Evolutionary conservation across 75 land plant genomes (phyloP), one percentile per base, ranked within the genome.

Genomic region (Larix kaempferi): DNA sequence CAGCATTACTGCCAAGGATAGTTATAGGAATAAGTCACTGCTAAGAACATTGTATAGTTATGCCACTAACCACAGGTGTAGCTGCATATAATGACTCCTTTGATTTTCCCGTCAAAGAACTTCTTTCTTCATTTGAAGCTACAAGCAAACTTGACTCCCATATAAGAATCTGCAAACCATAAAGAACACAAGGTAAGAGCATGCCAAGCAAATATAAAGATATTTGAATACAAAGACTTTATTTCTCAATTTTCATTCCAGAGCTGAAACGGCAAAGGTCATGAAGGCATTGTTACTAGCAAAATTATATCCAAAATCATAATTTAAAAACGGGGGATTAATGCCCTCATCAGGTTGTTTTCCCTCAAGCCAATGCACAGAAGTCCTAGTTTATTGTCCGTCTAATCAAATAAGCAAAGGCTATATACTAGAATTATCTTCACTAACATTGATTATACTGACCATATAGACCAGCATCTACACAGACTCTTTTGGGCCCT

Each of bases 51-150:
- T 19, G 35, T 37, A 67, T 41, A 67, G 33, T 19, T 6, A 67
- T 39, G 71, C 39, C 39, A 67, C 71, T 19, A 37, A 67, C 71
- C 71, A 37, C 22, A 17, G 71, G 71, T 39, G 39, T 39, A 67
- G 71, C 71, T 35, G 71, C 71, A 67, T 67, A 67, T 67, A 67
- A 67, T 39, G 71, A 67, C 71, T 67, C 21, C 44, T 67, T 19
- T 67, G 71, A 67, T 19, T 67, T 67, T n/a, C n/a, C 71, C 41
- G 39, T 39, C 39, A 67, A 39, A 49, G 71, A 39, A 35, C 5
- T 67, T 67, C 71, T 16, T 67, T 67, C 71, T 67, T 37, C 71
- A 39, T 37, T 39, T 16, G 71, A 67, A 67, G 12, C 49, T 41
- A 67, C n/a, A 19, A 67, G 39, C 71, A 49, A 19, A 3, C 71